phyloP scores from a whole-genome alignment of 495 filamentous ascomycete genomes.

The Penicillium antarcticum region DNA sequence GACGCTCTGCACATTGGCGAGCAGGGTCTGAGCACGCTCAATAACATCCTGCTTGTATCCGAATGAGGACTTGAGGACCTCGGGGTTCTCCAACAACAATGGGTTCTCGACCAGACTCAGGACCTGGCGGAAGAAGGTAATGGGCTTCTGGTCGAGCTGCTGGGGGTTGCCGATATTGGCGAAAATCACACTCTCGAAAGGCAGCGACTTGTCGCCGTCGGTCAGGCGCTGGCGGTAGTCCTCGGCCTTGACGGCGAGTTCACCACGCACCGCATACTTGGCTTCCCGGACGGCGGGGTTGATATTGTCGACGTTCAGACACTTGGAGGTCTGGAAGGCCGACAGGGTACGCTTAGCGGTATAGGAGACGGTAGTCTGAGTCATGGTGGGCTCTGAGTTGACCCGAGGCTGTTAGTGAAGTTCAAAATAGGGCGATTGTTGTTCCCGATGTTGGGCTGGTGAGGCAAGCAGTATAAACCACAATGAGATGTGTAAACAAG shows the following conservation, averaged over 20 bases:
- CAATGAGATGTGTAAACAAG: not conserved
- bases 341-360: conserved; percentile 53
- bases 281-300: conserved; percentile 80
- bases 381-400: conserved; percentile 25
- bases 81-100: conserved; percentile 69
- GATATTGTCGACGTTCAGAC: conserved; percentile 83
- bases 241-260: conserved; percentile 87
- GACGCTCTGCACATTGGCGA: conserved; percentile 82
- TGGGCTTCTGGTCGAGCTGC: conserved; percentile 96
- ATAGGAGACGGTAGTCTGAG: conserved; percentile 30
- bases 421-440: not conserved
- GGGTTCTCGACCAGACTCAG: conserved; percentile 93
- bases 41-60: conserved; percentile 88
- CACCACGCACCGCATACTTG: conserved; percentile 95
- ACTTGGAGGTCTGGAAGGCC: conserved; percentile 44
- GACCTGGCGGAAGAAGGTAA: conserved; percentile 98
- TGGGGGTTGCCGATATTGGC: conserved; percentile 99
- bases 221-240: conserved; percentile 72
- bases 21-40: conserved; percentile 72
- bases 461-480: too few species aligned
- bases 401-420: conserved; percentile 21
- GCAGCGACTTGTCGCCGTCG: conserved; percentile 61
- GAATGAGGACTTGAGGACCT: conserved; percentile 59
- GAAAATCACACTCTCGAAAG: conserved; percentile 86
- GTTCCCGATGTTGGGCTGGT: not conserved